Conservation (phyloP, 306 rosid genomes). For the Prunus armeniaca region DNA sequence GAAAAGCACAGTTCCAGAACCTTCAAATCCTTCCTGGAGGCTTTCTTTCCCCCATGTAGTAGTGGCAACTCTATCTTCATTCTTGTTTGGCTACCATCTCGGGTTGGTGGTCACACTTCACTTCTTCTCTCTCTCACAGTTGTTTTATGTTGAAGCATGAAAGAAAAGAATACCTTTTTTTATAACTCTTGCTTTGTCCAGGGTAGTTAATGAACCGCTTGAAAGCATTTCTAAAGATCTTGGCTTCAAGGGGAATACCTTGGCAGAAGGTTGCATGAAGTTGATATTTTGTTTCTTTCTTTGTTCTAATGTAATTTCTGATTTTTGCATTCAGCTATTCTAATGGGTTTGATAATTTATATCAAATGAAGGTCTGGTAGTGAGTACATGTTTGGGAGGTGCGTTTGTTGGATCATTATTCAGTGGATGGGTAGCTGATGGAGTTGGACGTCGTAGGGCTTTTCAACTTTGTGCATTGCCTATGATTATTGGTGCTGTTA, state of each 20-base stretch:
- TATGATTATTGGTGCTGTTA: slow-evolving; percentile 83
- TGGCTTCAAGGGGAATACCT: slow-evolving; percentile 83
- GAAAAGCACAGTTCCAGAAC: slow-evolving; percentile 41
- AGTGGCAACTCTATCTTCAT: slow-evolving; percentile 71
- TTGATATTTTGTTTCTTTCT: slow-evolving; percentile 10
- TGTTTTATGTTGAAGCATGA: background rate
- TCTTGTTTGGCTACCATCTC: slow-evolving; percentile 87
- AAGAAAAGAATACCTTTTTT: slow-evolving; percentile 5
- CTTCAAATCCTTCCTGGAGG: slow-evolving; percentile 77
- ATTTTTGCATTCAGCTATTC: slow-evolving; percentile 15
- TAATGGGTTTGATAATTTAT: slow-evolving; percentile 15
- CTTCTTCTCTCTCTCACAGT: background rate
- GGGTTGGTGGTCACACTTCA: slow-evolving; percentile 54
- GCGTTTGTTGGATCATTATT: slow-evolving; percentile 83
- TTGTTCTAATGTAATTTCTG: slow-evolving; percentile 16
- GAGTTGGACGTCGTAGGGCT: slow-evolving; percentile 92
- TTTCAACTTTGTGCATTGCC: slow-evolving; percentile 89
- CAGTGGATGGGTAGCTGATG: slow-evolving; percentile 96
- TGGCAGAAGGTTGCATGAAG: slow-evolving; percentile 77
- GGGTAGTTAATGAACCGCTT: slow-evolving; percentile 96
- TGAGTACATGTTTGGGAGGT: slow-evolving; percentile 93
- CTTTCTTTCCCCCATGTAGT: slow-evolving; percentile 83
- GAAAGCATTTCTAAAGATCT: slow-evolving; percentile 90
- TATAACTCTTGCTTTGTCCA: slow-evolving; percentile 33
- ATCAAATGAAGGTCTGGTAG: slow-evolving; percentile 78